A percentile compares a stretch with the other conserved stretches of the same genome.
Conservation (phyloP, 768 basidiomycete species). For the Favolaschia claudopus region DNA sequence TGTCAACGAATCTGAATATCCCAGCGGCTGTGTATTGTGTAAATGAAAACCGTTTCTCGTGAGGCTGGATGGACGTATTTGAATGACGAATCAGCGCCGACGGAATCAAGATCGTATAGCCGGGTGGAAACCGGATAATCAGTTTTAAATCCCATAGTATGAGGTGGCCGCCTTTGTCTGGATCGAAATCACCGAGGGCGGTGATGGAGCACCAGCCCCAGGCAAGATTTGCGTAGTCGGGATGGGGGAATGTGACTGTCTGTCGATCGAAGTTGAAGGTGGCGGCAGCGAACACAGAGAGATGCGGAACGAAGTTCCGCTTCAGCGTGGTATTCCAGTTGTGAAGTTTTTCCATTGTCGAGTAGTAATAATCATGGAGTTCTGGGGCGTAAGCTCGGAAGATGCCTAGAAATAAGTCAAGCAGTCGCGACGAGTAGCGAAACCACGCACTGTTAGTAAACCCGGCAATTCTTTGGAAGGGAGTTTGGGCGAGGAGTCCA, state of each 20-base stretch:
- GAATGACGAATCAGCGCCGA: conserved; percentile 36
- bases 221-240: conserved; percentile 39
- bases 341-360: no score
- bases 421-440: no score
- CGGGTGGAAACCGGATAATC: conserved; percentile 34
- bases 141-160: conserved; percentile 37
- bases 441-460: no score
- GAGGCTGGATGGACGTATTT: conserved; percentile 28
- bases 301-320: no score
- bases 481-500: no score
- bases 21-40: conserved; percentile 37
- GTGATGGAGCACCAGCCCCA: conserved; percentile 41
- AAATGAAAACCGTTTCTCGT: conserved; percentile 29
- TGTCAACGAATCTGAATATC: conserved; percentile 33
- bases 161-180: conserved; percentile 37
- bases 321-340: no score
- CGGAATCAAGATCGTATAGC: conserved; percentile 36
- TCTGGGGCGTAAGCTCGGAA: no score
- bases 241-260: conserved; percentile 28
- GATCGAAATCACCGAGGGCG: conserved; percentile 37
- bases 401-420: no score
- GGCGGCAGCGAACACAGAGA: conserved; percentile 30
- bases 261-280: conserved; percentile 40
- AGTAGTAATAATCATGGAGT: no score
- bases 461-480: no score